Evolutionary conservation across 257 asterid species (phyloP).

Genomic region (Solanum gracilifrons): DNA sequence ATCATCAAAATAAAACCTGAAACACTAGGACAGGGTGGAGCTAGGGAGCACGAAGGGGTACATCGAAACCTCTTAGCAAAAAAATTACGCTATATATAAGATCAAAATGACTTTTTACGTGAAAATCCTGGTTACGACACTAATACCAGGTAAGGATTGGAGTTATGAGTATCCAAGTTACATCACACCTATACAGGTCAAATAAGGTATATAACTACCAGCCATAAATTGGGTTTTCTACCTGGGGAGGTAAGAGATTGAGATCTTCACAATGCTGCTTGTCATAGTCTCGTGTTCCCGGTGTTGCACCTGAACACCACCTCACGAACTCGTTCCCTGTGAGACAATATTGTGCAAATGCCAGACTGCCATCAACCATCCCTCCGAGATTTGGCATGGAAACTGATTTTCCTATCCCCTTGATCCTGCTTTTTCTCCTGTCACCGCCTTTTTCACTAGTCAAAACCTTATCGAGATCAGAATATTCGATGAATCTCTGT

Average conservation of each 20-base stretch:
- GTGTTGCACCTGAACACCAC: slow-evolving; percentile 76
- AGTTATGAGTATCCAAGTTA: background rate
- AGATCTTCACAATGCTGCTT: slow-evolving; percentile 78
- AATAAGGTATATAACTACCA: slow-evolving; percentile 35
- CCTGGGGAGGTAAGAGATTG: slow-evolving; percentile 67
- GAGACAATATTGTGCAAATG: slow-evolving; percentile 80
- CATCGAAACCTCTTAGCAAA: background rate
- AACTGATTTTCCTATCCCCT: slow-evolving; percentile 39
- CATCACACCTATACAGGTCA: background rate
- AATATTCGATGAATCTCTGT: slow-evolving; percentile 75
- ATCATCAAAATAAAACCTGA: background rate
- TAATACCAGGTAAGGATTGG: background rate
- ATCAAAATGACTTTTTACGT: background rate
- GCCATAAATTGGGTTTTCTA: slow-evolving; percentile 82
- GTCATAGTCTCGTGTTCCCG: slow-evolving; percentile 64
- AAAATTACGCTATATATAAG: background rate
- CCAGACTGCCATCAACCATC: slow-evolving; percentile 77
- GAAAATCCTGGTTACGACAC: background rate
- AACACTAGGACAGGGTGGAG: background rate
- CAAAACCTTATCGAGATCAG: slow-evolving; percentile 70
- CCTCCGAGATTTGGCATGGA: slow-evolving; percentile 59
- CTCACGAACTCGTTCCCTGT: slow-evolving; percentile 85
- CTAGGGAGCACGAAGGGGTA: background rate
- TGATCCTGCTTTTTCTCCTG: slow-evolving; percentile 8
- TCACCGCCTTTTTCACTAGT: slow-evolving; percentile 12